phyloP scores from a whole-genome alignment of 2,329 filamentous ascomycete species.

The Rutstroemia sydowiana region DNA sequence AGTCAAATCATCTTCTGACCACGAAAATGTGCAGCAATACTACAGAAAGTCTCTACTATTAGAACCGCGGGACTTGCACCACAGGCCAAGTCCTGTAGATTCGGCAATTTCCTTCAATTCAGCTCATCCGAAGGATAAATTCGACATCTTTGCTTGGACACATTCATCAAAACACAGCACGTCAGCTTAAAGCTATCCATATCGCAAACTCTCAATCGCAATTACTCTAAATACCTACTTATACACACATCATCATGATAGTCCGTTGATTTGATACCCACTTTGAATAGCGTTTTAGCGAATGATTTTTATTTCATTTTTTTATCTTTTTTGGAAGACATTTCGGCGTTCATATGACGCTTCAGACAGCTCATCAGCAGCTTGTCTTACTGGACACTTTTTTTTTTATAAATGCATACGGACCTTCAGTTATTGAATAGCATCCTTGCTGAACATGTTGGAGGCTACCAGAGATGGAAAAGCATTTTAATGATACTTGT shows the following conservation, averaged over 20 bases:
- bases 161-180: conserved; percentile 29
- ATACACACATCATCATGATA: conserved; percentile 15
- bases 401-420: background rate
- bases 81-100: conserved; percentile 25
- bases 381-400: background rate
- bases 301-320: conserved; percentile 22
- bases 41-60: conserved; percentile 61
- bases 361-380: background rate
- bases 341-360: background rate
- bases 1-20: conserved; percentile 40
- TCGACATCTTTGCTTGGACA: conserved; percentile 45
- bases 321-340: background rate
- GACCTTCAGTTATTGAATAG: background rate
- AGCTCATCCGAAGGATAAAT: conserved; percentile 39
- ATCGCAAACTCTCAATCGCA: background rate
- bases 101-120: conserved; percentile 16
- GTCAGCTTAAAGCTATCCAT: conserved; percentile 4
- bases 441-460: background rate
- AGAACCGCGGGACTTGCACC: conserved; percentile 46
- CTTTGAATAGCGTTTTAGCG: conserved; percentile 33
- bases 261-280: conserved; percentile 30
- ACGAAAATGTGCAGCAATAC: conserved; percentile 56
- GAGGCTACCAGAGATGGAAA: background rate
- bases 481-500: conserved; percentile 9
- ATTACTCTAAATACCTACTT: conserved; percentile 4